phyloP scores from a whole-genome alignment of 2,329 filamentous ascomycete genomes.

The Pseudonectria buxi region DNA sequence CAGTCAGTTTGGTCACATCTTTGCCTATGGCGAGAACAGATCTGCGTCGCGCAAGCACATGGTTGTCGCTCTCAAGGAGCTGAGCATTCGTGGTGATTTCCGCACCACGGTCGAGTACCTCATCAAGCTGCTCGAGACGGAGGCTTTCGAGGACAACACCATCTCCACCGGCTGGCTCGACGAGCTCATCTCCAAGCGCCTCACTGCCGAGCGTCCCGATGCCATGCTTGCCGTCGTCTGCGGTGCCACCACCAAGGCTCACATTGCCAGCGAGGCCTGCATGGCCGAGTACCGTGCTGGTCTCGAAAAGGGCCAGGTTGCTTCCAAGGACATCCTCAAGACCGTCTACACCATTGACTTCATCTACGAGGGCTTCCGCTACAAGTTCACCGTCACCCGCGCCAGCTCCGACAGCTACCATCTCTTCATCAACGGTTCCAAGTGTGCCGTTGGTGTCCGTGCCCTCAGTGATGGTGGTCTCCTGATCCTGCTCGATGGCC shows the following conservation, averaged over 20 bases:
- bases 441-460: conserved; percentile 87
- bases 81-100: conserved; percentile 99
- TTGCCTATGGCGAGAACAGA: conserved; percentile 96
- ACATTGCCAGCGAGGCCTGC: conserved; percentile 86
- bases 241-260: conserved; percentile 90
- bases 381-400: conserved; percentile 96
- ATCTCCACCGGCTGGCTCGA: conserved; percentile 99
- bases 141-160: conserved; percentile 97
- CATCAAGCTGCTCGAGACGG: conserved; percentile 96
- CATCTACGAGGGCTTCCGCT: conserved; percentile 93
- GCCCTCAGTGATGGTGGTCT: conserved; percentile 91
- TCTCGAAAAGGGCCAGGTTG: conserved; percentile 94
- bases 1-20: conserved; percentile 98
- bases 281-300: conserved; percentile 80
- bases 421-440: conserved; percentile 97
- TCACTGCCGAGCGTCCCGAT: conserved; percentile 93
- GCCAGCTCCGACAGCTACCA: conserved; percentile 93
- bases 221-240: conserved; percentile 90
- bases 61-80: conserved; percentile 95
- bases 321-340: conserved; percentile 92
- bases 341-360: conserved; percentile 97
- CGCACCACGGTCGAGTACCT: conserved; percentile 97
- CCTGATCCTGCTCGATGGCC: conserved; percentile 80
- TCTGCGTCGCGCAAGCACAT: conserved; percentile 97
- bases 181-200: conserved; percentile 94